Base-by-base conservation (phyloP, 2,329 filamentous ascomycete genomes). In the Trichoderma sp. region DNA sequence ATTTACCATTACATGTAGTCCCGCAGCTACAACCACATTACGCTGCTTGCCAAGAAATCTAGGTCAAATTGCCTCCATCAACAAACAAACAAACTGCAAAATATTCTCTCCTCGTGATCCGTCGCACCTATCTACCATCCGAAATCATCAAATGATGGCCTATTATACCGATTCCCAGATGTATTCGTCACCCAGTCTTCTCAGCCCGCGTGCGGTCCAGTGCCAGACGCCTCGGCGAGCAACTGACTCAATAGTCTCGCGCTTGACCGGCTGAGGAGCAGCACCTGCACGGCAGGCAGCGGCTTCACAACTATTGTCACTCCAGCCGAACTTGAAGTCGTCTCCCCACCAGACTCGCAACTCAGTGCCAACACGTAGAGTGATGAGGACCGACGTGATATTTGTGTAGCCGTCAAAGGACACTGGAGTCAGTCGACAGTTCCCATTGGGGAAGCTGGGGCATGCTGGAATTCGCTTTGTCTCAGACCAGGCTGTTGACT, bases 291-390 rank as follows among this genome's bases (percentile, higher is more conserved):
- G 81, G 61, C 81, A 82, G 53, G 71, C 72, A 7, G 78, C 76
- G 55, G 81, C 80, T 29, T 79, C 75, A 69, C 81, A 82, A 57
- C 75, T 79, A 69, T 81, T 83, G 72, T 83, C 79, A 21, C 73
- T 80, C 81, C 81, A 82, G 57, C 80, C 80, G 55, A 81, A 73
- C 24, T 75, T 75, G 69, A 82, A 75, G 68, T 82, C 80, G 64
- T 82, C 81, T 31, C 75, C 79, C 81, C 81, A 82, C 81, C 81
- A 82, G 35, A 79, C 74, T 67, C 79, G 77, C 31, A 80, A 73
- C 33, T 81, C 75, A 29, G 77, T 71, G 47, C 79, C 79, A 52
- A 83, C 80, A 24, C 75, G 80, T 19, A 81, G 72, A 4, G 75
- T 79, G 52, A 82, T 77, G 67, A 82, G 67, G 4, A 82, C 72